Base-by-base conservation (phyloP, 179 eudicot species). In the Spergularia azorica region DNA sequence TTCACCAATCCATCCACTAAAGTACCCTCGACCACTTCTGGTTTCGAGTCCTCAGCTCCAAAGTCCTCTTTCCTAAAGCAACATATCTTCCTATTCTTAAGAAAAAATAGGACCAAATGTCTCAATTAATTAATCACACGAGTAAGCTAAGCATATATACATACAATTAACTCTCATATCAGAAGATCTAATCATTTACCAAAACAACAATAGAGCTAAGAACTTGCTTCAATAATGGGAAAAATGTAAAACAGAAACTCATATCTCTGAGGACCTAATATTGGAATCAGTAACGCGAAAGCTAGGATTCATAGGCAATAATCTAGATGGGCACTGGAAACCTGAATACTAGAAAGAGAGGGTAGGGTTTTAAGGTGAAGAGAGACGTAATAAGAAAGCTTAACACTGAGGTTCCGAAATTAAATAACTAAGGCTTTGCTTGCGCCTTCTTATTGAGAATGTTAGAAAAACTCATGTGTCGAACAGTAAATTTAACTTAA, bases 31-130 rank as follows among this genome's bases (percentile, higher is more conserved):
- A 79, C 48, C n/a, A 56, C 73, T 76, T 91, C 91, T 3, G 84
- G 87, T 66, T 87, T 80, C 72, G 80, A 75, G 57, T 81, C 69
- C 72, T 83, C 90, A 0, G 81, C 82, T 70, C 89, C 60, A 36
- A 77, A 78, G 65, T 89, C 90, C 48, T 89, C 96, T 77, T 81
- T 78, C 85, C 88, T 85, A 82, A 91, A 91, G 81, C 96, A 91
- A 72, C 46, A 82, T 63, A 88, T 83, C 71, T 83, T 91, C 93
- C 93, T 84, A 84, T 81, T 89, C 93, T 88, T 72, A 77, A 83
- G 62, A 57, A 71, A 63, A 43, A 62, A 60, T 1, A 15, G 10
- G 41, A 72, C 52, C 32, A 59, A 4, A 11, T 11, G 38, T 43
- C n/a, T 57, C 38, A 67, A 39, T 63, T 13, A 15, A 21, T 12